Base-by-base conservation (phyloP, 1,284 basidiomycete genomes). In the Trichosporon coremiiforme region DNA sequence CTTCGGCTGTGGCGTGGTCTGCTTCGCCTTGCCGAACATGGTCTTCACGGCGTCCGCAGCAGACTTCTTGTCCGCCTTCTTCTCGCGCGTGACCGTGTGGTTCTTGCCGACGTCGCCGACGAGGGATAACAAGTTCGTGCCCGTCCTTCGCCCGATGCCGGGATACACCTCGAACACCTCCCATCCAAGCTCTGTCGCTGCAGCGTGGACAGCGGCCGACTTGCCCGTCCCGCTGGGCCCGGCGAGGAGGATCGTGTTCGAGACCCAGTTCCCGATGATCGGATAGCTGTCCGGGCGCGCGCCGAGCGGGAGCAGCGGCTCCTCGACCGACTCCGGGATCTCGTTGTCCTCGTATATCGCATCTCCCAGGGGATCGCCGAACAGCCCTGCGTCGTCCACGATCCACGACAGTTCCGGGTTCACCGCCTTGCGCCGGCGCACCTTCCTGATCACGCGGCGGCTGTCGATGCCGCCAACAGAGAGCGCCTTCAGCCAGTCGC, bases 161-260 rank as follows among this genome's bases (percentile, higher is more conserved):
- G 97, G 92, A 83, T 95, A 93, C 9, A 99, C 93, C 82, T 99
- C 97, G 78, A 99, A 98, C 12, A 99, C 90, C 66, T 97, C 93
- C 91, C 92, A 99, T 4, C 91, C 94, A 22, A 99, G 87, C 82
- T 98, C 94, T 57, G 90, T 88, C 3, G 95, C 94, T 74, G 94
- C 95, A 0, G 95, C 95, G 79, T 97, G 93, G 0, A 98, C 90
- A 6, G 94, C 89, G 0, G 94, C 91, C 3, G 94, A 95, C 85
- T 99, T 99, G 31, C 97, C 97, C 62, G 87, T 87, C 0, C 96
- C 97, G 29, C 87, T 84, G 0, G 94, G 93, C 0, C 97, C 97
- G 25, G 85, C 79, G 31, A 99, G 87, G 2, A 99, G 84, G 67
- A 98, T 91, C 0, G 93, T 90, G 80, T 96, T 98, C 57, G 89